Conservation (phyloP, 768 basidiomycete genomes). For the Baorangia bicolor region DNA sequence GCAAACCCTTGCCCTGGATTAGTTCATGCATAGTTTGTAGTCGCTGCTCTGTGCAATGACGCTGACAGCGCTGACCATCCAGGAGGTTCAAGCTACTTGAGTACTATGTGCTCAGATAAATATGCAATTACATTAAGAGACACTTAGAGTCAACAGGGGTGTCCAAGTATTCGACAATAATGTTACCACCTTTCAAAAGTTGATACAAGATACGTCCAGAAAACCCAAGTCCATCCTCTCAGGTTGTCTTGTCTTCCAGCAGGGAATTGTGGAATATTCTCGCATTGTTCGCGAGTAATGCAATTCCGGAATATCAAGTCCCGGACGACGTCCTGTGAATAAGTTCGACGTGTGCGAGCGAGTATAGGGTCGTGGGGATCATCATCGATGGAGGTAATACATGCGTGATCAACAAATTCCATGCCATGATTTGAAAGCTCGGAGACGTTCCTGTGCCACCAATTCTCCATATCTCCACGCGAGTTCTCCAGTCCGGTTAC, state of each 20-base stretch:
- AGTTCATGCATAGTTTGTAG: neutral
- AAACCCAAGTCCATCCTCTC: conserved; percentile 11
- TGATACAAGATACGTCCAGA: conserved; percentile 18
- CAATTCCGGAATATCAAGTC: conserved; percentile 25
- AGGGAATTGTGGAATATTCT: neutral
- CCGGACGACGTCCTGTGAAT: conserved; percentile 25
- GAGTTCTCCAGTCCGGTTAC: conserved; percentile 41
- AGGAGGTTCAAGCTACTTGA: neutral
- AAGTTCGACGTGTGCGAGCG: conserved; percentile 18
- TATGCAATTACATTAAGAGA: neutral
- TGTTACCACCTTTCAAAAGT: conserved; percentile 1
- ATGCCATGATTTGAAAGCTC: conserved; percentile 22
- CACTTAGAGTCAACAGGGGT: neutral
- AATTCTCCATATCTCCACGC: conserved; percentile 32
- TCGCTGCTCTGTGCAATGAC: neutral
- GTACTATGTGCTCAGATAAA: neutral
- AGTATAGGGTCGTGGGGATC: conserved; percentile 15
- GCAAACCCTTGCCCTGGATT: conserved; percentile 1
- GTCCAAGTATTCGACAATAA: neutral
- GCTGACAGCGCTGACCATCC: too few species aligned
- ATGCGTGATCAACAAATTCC: conserved; percentile 32
- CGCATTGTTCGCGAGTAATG: conserved; percentile 4
- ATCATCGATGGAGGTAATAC: conserved; percentile 32
- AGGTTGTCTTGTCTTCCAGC: neutral
- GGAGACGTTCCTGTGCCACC: conserved; percentile 32